phyloP scores from a whole-genome alignment of 345 rosid species.

The Turnera subulata region DNA sequence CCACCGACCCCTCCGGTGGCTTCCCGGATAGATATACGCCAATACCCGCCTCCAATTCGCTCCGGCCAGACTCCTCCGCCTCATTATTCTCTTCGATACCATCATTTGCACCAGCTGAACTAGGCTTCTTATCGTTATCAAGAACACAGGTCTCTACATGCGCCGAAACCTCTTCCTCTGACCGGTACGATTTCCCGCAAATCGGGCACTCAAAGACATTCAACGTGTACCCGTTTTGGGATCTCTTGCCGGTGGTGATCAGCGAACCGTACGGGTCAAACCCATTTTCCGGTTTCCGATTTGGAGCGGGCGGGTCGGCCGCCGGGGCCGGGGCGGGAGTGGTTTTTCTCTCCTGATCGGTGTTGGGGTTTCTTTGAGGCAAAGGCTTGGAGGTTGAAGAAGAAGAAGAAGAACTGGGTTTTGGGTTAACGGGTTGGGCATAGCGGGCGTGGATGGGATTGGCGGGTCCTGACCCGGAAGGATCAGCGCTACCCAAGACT shows the following conservation, averaged over 20 bases:
- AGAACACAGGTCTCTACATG: slow-evolving; percentile 71
- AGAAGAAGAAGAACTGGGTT: slow-evolving; percentile 28
- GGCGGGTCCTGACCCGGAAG: slow-evolving; percentile 52
- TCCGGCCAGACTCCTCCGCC: slow-evolving; percentile 9
- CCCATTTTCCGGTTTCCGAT: slow-evolving; percentile 40
- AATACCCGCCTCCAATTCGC: slow-evolving; percentile 45
- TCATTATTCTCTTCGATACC: slow-evolving; percentile 18
- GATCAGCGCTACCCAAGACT: slow-evolving; percentile 51
- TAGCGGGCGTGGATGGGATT: slow-evolving; percentile 43
- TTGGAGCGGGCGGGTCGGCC: slow-evolving; percentile 13
- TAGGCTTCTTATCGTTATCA: neutral
- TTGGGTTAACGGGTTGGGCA: slow-evolving; percentile 35
- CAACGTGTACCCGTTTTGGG: slow-evolving; percentile 66
- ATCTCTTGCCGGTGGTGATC: slow-evolving; percentile 71
- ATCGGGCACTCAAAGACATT: slow-evolving; percentile 76
- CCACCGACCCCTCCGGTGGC: slow-evolving; percentile 52
- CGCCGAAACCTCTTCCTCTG: slow-evolving; percentile 73
- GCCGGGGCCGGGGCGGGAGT: slow-evolving; percentile 13
- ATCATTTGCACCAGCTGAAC: slow-evolving; percentile 11
- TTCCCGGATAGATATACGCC: slow-evolving; percentile 54
- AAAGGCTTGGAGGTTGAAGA: slow-evolving; percentile 29
- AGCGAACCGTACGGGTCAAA: slow-evolving; percentile 69
- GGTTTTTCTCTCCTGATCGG: slow-evolving; percentile 30
- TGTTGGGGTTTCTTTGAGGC: slow-evolving; percentile 31
- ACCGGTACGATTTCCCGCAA: slow-evolving; percentile 46